Evolutionary conservation across 441 rosid species (phyloP).

Genomic region (Aquilaria agallochum): DNA sequence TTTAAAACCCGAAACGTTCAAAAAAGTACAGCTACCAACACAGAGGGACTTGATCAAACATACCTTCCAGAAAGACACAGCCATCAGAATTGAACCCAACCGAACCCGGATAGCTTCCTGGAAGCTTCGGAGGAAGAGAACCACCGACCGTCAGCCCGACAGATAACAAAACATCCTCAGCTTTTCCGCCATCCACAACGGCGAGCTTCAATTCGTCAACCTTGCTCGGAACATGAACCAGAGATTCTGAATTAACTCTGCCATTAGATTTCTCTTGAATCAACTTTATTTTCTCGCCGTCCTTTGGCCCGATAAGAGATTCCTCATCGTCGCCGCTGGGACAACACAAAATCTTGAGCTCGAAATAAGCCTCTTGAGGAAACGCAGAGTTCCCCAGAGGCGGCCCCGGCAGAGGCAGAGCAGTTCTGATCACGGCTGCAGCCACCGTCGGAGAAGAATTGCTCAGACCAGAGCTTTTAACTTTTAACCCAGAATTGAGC

Average conservation of each 20-base stretch:
- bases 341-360: conserved; percentile 56
- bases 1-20: no score
- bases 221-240: conserved; percentile 32
- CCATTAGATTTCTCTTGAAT: conserved; percentile 38
- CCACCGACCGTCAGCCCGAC: conserved; percentile 68
- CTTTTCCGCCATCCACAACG: conserved; percentile 27
- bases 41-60: not conserved
- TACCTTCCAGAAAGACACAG: conserved; percentile 85
- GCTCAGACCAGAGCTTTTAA: conserved; percentile 8
- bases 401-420: conserved; percentile 90
- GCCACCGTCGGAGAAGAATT: conserved; percentile 28
- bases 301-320: conserved; percentile 23
- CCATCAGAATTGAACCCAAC: conserved; percentile 87
- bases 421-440: conserved; percentile 56
- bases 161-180: conserved; percentile 38
- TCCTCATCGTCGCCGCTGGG: conserved; percentile 14
- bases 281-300: conserved; percentile 67
- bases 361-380: conserved; percentile 94
- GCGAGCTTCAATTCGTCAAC: conserved; percentile 40
- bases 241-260: conserved; percentile 42
- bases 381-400: conserved; percentile 66
- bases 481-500: conserved; percentile 46
- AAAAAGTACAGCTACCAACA: no score
- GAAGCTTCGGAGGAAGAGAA: conserved; percentile 50
- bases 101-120: conserved; percentile 77